phyloP scores from a whole-genome alignment of 1,284 basidiomycete species.

The Rhodotorula sp. region DNA sequence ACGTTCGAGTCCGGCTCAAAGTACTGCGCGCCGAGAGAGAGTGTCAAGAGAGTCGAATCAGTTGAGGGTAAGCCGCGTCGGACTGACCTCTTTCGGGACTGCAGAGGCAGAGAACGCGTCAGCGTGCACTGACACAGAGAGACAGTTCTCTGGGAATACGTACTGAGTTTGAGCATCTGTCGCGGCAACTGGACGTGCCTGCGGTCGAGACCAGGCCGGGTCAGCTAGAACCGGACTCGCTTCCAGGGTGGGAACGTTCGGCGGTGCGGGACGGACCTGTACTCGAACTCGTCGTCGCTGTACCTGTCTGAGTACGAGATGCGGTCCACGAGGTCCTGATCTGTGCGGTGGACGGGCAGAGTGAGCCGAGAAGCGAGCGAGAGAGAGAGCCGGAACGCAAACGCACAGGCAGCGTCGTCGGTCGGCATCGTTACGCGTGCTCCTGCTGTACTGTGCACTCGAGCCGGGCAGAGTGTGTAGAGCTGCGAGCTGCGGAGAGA shows the following conservation, averaged over 20 bases:
- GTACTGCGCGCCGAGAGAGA: conserved; percentile 13
- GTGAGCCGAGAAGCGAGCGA: neutral
- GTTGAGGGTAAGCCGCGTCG: neutral
- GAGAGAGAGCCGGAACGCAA: neutral
- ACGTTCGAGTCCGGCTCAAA: conserved; percentile 34
- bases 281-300: conserved; percentile 25
- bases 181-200: conserved; percentile 30
- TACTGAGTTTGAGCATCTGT: conserved; percentile 38
- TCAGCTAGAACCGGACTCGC: too few relatives aligned
- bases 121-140: neutral
- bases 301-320: conserved; percentile 29
- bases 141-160: neutral
- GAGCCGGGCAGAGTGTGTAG: too few relatives aligned
- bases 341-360: neutral
- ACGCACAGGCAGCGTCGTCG: conserved; percentile 16
- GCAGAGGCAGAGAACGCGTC: neutral
- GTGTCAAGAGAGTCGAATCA: neutral
- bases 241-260: too few relatives aligned
- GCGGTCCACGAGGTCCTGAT: conserved; percentile 26
- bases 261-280: conserved; percentile 4
- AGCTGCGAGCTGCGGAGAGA: neutral
- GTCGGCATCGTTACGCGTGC: conserved; percentile 10
- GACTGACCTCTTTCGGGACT: conserved; percentile 34
- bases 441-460: neutral
- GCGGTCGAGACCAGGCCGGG: neutral